phyloP scores from a whole-genome alignment of 345 rosid species.

The Eucalyptus curtisii region DNA sequence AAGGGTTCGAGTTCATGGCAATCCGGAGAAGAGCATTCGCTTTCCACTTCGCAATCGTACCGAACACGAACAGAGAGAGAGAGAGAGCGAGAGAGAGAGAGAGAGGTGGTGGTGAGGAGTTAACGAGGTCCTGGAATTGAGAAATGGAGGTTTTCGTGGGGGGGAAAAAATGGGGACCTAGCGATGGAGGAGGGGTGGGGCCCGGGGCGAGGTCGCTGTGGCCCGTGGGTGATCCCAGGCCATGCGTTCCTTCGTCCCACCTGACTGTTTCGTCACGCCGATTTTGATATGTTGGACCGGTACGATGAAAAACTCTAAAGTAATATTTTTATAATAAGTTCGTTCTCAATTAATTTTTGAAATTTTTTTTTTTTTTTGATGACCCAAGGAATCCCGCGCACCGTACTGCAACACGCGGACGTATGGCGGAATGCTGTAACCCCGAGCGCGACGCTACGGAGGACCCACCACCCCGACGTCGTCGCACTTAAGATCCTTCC shows the following conservation, averaged over 20 bases:
- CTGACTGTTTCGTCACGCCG: neutral
- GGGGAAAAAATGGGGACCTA: neutral
- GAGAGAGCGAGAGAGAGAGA: neutral
- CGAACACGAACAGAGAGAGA: neutral
- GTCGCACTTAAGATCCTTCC: too few relatives aligned
- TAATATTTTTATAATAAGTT: too few relatives aligned
- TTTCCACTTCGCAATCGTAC: neutral
- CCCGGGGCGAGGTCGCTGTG: neutral
- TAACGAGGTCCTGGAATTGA: neutral
- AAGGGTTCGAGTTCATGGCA: conserved; percentile 18
- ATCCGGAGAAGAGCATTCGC: neutral
- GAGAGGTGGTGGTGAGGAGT: neutral
- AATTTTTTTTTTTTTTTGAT: too few relatives aligned
- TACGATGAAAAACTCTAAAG: too few relatives aligned
- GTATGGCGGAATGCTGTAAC: too few relatives aligned
- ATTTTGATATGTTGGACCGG: too few relatives aligned
- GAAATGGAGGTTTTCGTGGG: neutral
- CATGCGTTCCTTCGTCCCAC: neutral
- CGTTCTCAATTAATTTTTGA: too few relatives aligned
- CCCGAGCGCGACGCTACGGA: too few relatives aligned
- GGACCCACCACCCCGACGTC: too few relatives aligned
- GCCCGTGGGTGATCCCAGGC: neutral
- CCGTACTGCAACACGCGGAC: too few relatives aligned
- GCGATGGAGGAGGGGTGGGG: neutral
- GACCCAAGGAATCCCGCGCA: too few relatives aligned